phyloP scores from a whole-genome alignment of 306 rosid species.

The Quercus variabilis region DNA sequence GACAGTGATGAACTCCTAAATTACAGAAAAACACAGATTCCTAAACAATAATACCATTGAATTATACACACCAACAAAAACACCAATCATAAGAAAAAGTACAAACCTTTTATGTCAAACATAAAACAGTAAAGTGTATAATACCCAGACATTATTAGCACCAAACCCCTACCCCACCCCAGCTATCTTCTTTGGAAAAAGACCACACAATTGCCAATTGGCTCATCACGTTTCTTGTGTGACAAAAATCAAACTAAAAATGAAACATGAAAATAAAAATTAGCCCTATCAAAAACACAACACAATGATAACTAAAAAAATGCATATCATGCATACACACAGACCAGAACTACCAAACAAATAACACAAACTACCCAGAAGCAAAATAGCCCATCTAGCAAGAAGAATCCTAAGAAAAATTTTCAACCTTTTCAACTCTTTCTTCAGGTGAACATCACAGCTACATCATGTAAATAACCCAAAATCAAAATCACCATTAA shows the following conservation, averaged over 20 bases:
- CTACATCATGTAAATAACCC: not conserved
- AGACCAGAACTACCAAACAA: not conserved
- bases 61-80: not conserved
- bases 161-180: not conserved
- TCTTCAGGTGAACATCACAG: not conserved
- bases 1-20: not conserved
- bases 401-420: not conserved
- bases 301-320: constrained; percentile 15
- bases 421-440: not conserved
- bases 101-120: not conserved
- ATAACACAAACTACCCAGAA: not conserved
- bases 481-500: not conserved
- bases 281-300: constrained; percentile 14
- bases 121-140: not conserved
- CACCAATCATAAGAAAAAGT: not conserved
- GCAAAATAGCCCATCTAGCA: not conserved
- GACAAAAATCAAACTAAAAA: not conserved
- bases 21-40: not conserved
- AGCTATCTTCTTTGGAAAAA: not conserved
- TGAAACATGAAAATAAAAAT: not conserved
- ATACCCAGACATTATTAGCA: not conserved
- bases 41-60: not conserved
- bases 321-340: not conserved
- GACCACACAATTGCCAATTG: not conserved
- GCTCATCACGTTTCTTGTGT: not conserved